A percentile compares a stretch with the other conserved stretches of the same genome.
phyloP scores from a whole-genome alignment of 2,329 filamentous ascomycete species.

The Byssothecium circinans region DNA sequence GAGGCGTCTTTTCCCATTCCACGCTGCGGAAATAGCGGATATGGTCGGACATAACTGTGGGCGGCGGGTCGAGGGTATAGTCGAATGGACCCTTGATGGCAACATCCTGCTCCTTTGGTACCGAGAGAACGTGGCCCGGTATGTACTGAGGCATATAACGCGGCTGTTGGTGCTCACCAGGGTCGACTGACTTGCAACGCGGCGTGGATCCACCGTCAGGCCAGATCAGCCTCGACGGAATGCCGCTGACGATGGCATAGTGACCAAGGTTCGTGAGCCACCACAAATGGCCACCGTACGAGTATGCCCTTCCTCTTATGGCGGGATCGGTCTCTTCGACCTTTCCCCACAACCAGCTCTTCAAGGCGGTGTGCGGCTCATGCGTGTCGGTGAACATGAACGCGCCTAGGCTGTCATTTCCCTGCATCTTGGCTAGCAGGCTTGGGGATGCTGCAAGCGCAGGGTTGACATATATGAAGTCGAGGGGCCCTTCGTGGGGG shows the following conservation, averaged over 20 bases:
- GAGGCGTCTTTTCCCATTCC: slow-evolving; percentile 70
- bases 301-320: slow-evolving; percentile 18
- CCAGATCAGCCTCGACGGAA: slow-evolving; percentile 15
- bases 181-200: slow-evolving; percentile 1
- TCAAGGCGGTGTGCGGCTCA: slow-evolving; percentile 26
- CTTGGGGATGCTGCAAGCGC: slow-evolving; percentile 19
- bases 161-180: slow-evolving; percentile 42
- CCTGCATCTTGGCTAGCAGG: slow-evolving; percentile 22
- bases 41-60: slow-evolving; percentile 59
- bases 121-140: not conserved
- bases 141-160: slow-evolving; percentile 41
- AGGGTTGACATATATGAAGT: slow-evolving; percentile 29
- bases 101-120: not conserved
- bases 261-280: slow-evolving; percentile 23
- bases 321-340: slow-evolving; percentile 12
- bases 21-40: slow-evolving; percentile 68
- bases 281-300: slow-evolving; percentile 33
- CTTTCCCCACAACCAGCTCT: slow-evolving; percentile 27
- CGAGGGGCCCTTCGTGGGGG: slow-evolving; percentile 13
- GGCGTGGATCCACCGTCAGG: slow-evolving; percentile 5
- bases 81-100: slow-evolving; percentile 4
- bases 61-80: slow-evolving; percentile 11
- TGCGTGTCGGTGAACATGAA: slow-evolving; percentile 17
- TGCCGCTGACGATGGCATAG: slow-evolving; percentile 36
- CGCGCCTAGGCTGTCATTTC: slow-evolving; percentile 10